Evolutionary conservation across 495 filamentous ascomycete species (phyloP).

Genomic region (Xylaria bambusicola): DNA sequence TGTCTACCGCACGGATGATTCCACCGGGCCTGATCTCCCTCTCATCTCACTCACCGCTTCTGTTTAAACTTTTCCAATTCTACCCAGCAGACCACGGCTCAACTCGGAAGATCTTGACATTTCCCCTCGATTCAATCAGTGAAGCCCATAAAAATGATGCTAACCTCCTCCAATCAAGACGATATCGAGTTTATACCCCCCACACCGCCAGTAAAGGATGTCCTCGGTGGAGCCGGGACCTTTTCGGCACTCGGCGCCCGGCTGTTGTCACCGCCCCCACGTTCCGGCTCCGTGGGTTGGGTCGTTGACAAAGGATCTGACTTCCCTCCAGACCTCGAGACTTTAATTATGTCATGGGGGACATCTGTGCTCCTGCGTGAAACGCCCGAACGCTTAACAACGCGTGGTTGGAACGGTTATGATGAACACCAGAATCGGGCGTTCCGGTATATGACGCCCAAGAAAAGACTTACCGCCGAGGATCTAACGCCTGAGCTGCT

Average conservation of each 20-base stretch:
- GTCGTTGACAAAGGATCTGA: conserved; percentile 88
- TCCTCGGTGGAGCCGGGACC: conserved; percentile 83
- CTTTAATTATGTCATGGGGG: conserved; percentile 67
- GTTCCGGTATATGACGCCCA: conserved; percentile 87
- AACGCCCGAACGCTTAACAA: conserved; percentile 70
- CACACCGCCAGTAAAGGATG: conserved; percentile 62
- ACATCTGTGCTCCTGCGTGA: conserved; percentile 70
- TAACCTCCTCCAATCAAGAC: conserved; percentile 56
- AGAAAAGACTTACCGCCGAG: conserved; percentile 65
- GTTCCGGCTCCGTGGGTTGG: conserved; percentile 71
- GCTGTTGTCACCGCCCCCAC: conserved; percentile 69
- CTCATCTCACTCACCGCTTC: neutral
- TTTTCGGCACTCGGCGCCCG: conserved; percentile 88
- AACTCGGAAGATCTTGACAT: neutral
- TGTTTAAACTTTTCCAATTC: neutral
- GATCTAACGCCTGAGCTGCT: conserved; percentile 56
- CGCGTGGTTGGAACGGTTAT: conserved; percentile 91
- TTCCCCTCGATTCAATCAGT: conserved; percentile 1
- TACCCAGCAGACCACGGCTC: neutral
- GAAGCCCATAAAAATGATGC: neutral
- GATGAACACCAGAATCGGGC: conserved; percentile 55
- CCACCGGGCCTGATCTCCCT: neutral
- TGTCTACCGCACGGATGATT: neutral
- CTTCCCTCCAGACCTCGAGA: conserved; percentile 68
- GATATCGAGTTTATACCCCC: conserved; percentile 79